Percentiles rank a stretch among this genome's conserved stretches.
phyloP scores from a whole-genome alignment of 208 protist genomes.

The Blastocrithidia nonstop region DNA sequence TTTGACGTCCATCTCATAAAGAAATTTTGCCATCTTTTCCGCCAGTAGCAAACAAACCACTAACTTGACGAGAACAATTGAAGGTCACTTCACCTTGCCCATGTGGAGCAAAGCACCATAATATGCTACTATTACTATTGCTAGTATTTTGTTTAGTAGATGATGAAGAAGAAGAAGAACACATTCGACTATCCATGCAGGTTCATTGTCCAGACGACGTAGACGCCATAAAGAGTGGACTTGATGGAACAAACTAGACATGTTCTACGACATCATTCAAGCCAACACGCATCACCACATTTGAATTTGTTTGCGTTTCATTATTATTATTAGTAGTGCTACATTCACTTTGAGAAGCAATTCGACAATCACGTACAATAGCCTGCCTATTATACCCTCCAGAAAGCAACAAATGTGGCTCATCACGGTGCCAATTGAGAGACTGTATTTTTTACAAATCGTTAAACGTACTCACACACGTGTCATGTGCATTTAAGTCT shows the following conservation, averaged over 20 bases:
- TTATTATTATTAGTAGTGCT: constrained; percentile 41
- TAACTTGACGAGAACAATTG: constrained; percentile 43
- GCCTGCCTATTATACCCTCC: constrained; percentile 68
- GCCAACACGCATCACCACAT: too few relatives aligned
- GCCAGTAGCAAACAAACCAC: constrained; percentile 75
- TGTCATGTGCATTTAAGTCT: constrained; percentile 75
- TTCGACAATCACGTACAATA: constrained; percentile 71
- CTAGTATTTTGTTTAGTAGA: too few relatives aligned
- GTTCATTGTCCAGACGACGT: constrained; percentile 43
- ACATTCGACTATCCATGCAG: constrained; percentile 63
- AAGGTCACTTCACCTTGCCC: constrained; percentile 59
- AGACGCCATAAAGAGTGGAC: constrained; percentile 33
- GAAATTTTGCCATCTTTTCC: constrained; percentile 75
- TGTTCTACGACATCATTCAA: constrained; percentile 46
- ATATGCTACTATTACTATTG: too few relatives aligned
- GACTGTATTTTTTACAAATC: constrained; percentile 89
- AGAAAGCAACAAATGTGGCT: constrained; percentile 75
- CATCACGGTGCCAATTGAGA: constrained; percentile 73
- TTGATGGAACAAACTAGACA: constrained; percentile 38
- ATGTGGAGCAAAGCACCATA: too few relatives aligned
- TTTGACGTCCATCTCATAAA: constrained; percentile 69
- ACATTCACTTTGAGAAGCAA: too few relatives aligned
- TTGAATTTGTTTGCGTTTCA: too few relatives aligned
- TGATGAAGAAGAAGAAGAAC: too few relatives aligned
- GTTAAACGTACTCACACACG: constrained; percentile 81